These are phyloP conservation scores for Fraxinus albicans DNA, from an alignment of 305 asterid species.

Conservation along the genomic window DNA sequence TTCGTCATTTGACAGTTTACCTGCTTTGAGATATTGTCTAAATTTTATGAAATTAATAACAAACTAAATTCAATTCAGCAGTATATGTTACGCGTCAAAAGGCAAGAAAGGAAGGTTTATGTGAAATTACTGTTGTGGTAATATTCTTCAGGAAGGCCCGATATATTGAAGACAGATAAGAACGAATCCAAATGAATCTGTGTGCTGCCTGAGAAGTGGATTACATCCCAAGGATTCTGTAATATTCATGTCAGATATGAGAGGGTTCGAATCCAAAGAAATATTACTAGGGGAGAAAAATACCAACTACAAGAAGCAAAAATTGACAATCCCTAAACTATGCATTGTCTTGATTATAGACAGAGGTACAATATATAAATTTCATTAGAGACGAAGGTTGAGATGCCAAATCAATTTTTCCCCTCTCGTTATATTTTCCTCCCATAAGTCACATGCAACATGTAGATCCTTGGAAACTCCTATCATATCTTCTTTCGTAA, in stretches of 20 bases:
- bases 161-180: slow-evolving; percentile 84
- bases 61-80: slow-evolving; percentile 11
- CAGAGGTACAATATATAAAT: neutral
- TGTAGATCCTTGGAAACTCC: neutral
- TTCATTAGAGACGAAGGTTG: neutral
- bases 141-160: slow-evolving; percentile 86
- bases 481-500: neutral
- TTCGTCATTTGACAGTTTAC: slow-evolving; percentile 55
- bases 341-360: neutral
- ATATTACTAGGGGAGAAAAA: slow-evolving; percentile 18
- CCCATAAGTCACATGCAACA: neutral
- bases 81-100: slow-evolving; percentile 7
- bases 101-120: slow-evolving; percentile 19
- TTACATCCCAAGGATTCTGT: slow-evolving; percentile 98
- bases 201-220: slow-evolving; percentile 73
- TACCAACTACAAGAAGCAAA: slow-evolving; percentile 11
- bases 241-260: slow-evolving; percentile 27
- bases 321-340: slow-evolving; percentile 2
- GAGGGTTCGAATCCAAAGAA: slow-evolving; percentile 4
- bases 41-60: slow-evolving; percentile 22
- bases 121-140: slow-evolving; percentile 64
- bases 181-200: slow-evolving; percentile 78
- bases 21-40: slow-evolving; percentile 41
- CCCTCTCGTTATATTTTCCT: neutral
- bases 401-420: neutral